A percentile compares a stretch with the other conserved stretches of the same genome.
Conservation (phyloP, 768 basidiomycete species). For the Boletus sensibilis region DNA sequence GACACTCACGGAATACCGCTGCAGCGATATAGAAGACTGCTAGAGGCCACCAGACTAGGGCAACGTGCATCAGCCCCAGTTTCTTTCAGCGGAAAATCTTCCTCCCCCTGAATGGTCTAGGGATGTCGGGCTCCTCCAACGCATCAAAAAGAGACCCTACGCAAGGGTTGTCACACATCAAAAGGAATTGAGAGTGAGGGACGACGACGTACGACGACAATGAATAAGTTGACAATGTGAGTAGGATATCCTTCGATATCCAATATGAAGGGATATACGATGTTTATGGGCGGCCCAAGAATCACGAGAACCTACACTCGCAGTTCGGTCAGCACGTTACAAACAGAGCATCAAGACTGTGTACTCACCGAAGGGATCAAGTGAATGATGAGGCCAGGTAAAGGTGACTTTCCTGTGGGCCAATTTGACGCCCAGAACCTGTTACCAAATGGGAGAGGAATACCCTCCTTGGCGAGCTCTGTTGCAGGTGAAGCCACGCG, state of each 20-base stretch:
- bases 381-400: slow-evolving; percentile 56
- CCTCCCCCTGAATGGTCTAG: slow-evolving; percentile 54
- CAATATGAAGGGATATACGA: slow-evolving; percentile 62
- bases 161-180: slow-evolving; percentile 5
- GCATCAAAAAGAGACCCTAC: slow-evolving; percentile 55
- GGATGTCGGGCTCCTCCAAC: slow-evolving; percentile 49
- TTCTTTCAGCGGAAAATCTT: neutral
- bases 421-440: slow-evolving; percentile 62
- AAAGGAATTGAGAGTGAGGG: too few species aligned
- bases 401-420: slow-evolving; percentile 56
- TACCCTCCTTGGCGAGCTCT: slow-evolving; percentile 63
- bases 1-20: slow-evolving; percentile 46
- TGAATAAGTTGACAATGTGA: slow-evolving; percentile 57
- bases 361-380: slow-evolving; percentile 48
- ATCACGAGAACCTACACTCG: slow-evolving; percentile 48
- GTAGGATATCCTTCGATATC: slow-evolving; percentile 50
- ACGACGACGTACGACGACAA: too few species aligned
- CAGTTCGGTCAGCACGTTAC: neutral
- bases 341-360: neutral
- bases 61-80: slow-evolving; percentile 1
- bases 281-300: slow-evolving; percentile 48
- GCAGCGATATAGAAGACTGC: slow-evolving; percentile 55
- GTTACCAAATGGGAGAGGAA: slow-evolving; percentile 60
- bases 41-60: slow-evolving; percentile 52
- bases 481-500: neutral